phyloP scores from a whole-genome alignment of 352 stramenopile species.

The Phytophthora europaea region DNA sequence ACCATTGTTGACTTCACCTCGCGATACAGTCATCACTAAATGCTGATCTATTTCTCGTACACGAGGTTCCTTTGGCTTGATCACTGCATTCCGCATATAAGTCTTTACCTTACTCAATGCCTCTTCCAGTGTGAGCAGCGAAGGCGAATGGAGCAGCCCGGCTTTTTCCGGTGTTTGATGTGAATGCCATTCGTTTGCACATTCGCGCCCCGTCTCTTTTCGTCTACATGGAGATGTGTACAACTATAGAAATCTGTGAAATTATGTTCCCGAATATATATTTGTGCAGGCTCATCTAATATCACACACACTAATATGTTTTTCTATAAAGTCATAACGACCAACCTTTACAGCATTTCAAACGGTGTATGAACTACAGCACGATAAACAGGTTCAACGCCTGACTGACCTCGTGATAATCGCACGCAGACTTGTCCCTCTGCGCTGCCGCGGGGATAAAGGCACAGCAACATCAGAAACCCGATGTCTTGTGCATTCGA shows the following conservation, averaged over 20 bases:
- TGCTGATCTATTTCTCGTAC: not conserved
- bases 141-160: too few species aligned
- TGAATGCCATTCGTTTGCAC: conserved; percentile 18
- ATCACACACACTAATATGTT: not conserved
- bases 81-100: not conserved
- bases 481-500: not conserved
- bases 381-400: conserved; percentile 11
- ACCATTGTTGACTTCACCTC: not conserved
- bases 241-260: not conserved
- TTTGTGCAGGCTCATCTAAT: not conserved
- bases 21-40: not conserved
- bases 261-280: not conserved
- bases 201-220: conserved; percentile 12
- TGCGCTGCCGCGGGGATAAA: conserved; percentile 20
- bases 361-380: not conserved
- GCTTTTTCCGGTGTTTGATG: conserved; percentile 7
- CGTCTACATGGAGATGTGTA: conserved; percentile 20
- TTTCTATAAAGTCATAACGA: not conserved
- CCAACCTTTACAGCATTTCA: not conserved
- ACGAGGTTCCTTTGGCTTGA: not conserved
- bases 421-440: conserved; percentile 13
- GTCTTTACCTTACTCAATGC: too few species aligned
- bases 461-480: conserved; percentile 4
- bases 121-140: too few species aligned
- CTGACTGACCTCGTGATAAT: conserved; percentile 9